A percentile compares a stretch with the other conserved stretches of the same genome.
Conservation (phyloP, 176 grass and related monocot species). For the Juncus effusus region DNA sequence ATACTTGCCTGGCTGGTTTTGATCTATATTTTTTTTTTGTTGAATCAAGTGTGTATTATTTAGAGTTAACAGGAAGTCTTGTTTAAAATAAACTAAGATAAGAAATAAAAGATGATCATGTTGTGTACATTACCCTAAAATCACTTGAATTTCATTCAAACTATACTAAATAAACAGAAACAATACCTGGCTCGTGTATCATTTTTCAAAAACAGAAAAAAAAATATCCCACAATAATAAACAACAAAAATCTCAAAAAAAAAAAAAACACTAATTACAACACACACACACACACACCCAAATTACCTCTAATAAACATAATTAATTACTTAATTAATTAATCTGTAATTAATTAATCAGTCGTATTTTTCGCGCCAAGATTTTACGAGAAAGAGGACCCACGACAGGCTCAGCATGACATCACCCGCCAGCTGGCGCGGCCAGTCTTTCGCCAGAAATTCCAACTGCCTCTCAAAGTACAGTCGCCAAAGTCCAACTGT, state of each 20-base stretch:
- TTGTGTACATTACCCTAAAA: no score
- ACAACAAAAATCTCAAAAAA: slow-evolving; percentile 3
- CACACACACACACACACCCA: not conserved
- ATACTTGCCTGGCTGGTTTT: no score
- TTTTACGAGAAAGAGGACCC: slow-evolving; percentile 50
- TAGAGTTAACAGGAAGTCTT: no score
- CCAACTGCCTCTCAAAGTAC: slow-evolving; percentile 47
- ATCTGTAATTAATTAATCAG: slow-evolving; percentile 7
- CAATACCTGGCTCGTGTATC: not conserved
- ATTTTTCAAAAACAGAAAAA: slow-evolving; percentile 15
- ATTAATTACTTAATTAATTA: no score
- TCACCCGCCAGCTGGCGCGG: slow-evolving; percentile 50
- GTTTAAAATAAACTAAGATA: no score
- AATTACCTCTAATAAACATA: no score
- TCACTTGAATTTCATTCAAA: no score
- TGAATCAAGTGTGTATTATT: no score
- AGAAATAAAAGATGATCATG: no score
- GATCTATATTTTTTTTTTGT: no score
- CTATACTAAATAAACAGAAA: not conserved
- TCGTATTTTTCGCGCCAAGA: slow-evolving; percentile 59
- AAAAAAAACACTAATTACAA: slow-evolving; percentile 22
- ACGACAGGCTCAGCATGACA: slow-evolving; percentile 43
- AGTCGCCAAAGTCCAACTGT: slow-evolving; percentile 43
- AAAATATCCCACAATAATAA: slow-evolving; percentile 5
- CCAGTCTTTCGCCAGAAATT: slow-evolving; percentile 43